These are phyloP conservation scores for Aspergillus avenaceus DNA, from an alignment of 495 filamentous ascomycete genomes.

Conservation along the genomic window DNA sequence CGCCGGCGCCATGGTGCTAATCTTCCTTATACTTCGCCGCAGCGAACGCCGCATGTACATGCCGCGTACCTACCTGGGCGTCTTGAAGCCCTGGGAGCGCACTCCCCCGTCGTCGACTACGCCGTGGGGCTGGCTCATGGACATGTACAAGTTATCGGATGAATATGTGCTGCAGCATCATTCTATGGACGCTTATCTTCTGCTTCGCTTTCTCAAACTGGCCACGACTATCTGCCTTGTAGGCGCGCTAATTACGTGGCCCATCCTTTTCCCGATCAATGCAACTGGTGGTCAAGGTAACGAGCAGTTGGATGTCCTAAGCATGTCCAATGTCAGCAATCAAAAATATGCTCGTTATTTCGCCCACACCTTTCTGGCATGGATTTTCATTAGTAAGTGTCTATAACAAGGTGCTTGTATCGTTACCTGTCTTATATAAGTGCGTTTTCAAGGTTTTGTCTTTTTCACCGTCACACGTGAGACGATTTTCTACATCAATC, in stretches of 20 bases:
- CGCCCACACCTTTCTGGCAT: conserved; percentile 69
- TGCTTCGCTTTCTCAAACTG: conserved; percentile 80
- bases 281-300: conserved; percentile 60
- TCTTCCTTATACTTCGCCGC: conserved; percentile 76
- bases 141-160: conserved; percentile 77
- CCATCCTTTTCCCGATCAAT: conserved; percentile 82
- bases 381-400: conserved; percentile 65
- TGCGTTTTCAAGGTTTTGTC: conserved; percentile 55
- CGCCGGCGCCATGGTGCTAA: conserved; percentile 56
- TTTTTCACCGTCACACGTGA: conserved; percentile 89
- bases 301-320: conserved; percentile 73
- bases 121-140: conserved; percentile 67
- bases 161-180: conserved; percentile 83
- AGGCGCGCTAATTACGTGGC: conserved; percentile 77
- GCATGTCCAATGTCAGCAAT: conserved; percentile 64
- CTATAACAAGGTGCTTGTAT: neutral
- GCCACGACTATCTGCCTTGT: conserved; percentile 69
- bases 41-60: conserved; percentile 76
- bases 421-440: conserved; percentile 5
- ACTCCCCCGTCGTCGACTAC: conserved; percentile 65
- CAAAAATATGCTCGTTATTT: conserved; percentile 60
- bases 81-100: conserved; percentile 62
- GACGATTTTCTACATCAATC: conserved; percentile 89
- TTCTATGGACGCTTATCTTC: conserved; percentile 84
- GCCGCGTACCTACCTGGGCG: conserved; percentile 82